Evolutionary conservation across 192 early-diverging fungal species (phyloP).

Genomic region (Coemansia sp.): DNA sequence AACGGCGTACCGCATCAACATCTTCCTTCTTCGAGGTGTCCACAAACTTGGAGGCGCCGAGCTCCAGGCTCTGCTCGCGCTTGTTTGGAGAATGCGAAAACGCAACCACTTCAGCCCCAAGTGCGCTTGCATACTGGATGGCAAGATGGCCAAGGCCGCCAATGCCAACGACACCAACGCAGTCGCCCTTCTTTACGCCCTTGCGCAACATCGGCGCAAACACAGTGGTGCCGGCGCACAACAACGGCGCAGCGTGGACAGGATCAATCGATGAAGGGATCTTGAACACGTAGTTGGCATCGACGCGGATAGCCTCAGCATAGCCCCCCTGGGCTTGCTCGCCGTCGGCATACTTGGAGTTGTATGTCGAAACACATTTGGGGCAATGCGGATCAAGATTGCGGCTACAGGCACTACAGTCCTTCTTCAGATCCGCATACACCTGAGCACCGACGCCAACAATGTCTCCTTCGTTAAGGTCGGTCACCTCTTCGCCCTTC

Average conservation of each 20-base stretch:
- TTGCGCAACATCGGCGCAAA: conserved; percentile 69
- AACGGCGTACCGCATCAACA: conserved; percentile 20
- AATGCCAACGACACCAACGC: conserved; percentile 62
- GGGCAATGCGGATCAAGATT: conserved; percentile 52
- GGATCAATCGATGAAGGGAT: conserved; percentile 58
- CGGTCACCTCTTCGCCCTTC: conserved; percentile 59
- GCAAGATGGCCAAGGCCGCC: conserved; percentile 79
- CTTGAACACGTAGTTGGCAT: conserved; percentile 64
- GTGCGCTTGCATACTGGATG: conserved; percentile 63
- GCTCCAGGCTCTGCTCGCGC: conserved; percentile 58
- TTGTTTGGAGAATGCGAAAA: conserved; percentile 62
- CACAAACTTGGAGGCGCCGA: conserved; percentile 63
- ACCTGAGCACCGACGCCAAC: conserved; percentile 72
- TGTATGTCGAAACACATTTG: conserved; percentile 54
- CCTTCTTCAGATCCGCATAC: conserved; percentile 53
- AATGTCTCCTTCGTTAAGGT: conserved; percentile 61
- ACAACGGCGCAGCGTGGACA: conserved; percentile 68
- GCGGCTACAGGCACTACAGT: conserved; percentile 59
- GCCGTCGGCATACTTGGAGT: conserved; percentile 59
- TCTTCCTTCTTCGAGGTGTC: conserved; percentile 32
- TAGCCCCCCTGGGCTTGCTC: conserved; percentile 58
- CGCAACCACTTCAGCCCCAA: conserved; percentile 54
- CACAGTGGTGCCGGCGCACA: conserved; percentile 84
- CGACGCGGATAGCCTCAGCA: conserved; percentile 64
- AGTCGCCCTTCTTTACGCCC: conserved; percentile 25